These are phyloP conservation scores for Syzygium aqueum DNA, from an alignment of 345 rosid species.

Conservation along the genomic window DNA sequence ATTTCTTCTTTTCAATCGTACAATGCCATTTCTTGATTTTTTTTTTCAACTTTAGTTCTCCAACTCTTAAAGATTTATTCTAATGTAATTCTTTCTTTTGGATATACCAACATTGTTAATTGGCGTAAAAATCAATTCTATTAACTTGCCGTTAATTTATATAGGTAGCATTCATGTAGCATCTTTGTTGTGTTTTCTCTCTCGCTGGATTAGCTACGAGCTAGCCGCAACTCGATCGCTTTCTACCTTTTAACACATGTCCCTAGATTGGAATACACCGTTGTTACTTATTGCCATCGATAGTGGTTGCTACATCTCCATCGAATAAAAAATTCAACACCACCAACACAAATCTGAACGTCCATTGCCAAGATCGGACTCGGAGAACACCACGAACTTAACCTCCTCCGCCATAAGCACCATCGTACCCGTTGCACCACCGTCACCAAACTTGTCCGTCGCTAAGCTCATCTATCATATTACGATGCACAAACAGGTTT, in stretches of 20 bases:
- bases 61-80: not conserved
- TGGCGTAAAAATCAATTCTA: not conserved
- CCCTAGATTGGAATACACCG: fast-evolving
- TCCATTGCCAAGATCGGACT: not conserved
- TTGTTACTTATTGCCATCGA: not conserved
- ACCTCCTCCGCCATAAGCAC: not conserved
- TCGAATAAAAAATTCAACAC: not conserved
- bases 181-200: not conserved
- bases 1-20: not conserved
- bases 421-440: not conserved
- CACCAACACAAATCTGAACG: not conserved
- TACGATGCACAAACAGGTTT: fast-evolving
- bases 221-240: fast-evolving
- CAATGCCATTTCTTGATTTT: not conserved
- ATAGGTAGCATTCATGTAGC: fast-evolving
- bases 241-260: not conserved
- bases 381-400: fast-evolving
- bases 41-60: not conserved
- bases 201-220: fast-evolving
- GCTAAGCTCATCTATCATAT: not conserved
- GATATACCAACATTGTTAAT: not conserved
- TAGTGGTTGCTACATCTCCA: not conserved
- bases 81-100: not conserved
- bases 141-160: too few relatives aligned
- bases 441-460: not conserved